These are phyloP conservation scores for Scortechinia acanthostroma DNA, from an alignment of 2,329 filamentous ascomycete genomes.

Conservation along the genomic window DNA sequence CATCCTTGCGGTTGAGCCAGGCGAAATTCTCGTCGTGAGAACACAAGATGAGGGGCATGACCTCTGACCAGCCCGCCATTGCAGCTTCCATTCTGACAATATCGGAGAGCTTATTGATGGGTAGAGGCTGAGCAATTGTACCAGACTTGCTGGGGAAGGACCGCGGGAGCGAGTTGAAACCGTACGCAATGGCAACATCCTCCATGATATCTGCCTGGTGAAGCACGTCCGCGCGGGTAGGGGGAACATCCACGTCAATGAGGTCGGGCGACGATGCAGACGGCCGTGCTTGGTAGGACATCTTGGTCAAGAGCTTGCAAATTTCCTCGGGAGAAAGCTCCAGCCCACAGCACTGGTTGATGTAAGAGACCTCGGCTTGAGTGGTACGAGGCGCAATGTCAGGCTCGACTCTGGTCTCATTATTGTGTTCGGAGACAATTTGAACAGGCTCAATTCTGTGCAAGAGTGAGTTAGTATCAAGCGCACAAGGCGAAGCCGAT, in stretches of 20 bases:
- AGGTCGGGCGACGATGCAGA: conserved; percentile 64
- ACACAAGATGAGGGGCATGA: conserved; percentile 91
- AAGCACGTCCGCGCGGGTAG: conserved; percentile 86
- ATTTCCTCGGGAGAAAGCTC: conserved; percentile 68
- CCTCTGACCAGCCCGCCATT: conserved; percentile 93
- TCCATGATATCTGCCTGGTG: conserved; percentile 99
- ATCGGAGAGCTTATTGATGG: conserved; percentile 89
- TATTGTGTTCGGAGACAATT: conserved; percentile 86
- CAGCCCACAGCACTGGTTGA: conserved; percentile 87
- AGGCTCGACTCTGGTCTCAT: conserved; percentile 73
- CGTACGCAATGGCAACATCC: conserved; percentile 91
- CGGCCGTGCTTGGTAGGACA: conserved; percentile 78
- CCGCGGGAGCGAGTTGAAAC: conserved; percentile 90
- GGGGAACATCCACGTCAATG: conserved; percentile 75
- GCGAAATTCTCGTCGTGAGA: conserved; percentile 97
- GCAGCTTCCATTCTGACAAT: conserved; percentile 83
- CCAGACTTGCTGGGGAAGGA: conserved; percentile 79
- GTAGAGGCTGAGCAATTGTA: conserved; percentile 77
- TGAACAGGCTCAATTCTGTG: conserved; percentile 75
- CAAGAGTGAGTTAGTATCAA: neutral
- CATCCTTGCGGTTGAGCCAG: conserved; percentile 85
- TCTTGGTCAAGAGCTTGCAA: conserved; percentile 75
- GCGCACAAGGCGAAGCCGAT: conserved; percentile 5
- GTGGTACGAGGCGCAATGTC: conserved; percentile 71
- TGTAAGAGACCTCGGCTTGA: conserved; percentile 81